These are phyloP conservation scores for Nitzschia palea DNA, from an alignment of 108 stramenopile species.

Conservation along the genomic window DNA sequence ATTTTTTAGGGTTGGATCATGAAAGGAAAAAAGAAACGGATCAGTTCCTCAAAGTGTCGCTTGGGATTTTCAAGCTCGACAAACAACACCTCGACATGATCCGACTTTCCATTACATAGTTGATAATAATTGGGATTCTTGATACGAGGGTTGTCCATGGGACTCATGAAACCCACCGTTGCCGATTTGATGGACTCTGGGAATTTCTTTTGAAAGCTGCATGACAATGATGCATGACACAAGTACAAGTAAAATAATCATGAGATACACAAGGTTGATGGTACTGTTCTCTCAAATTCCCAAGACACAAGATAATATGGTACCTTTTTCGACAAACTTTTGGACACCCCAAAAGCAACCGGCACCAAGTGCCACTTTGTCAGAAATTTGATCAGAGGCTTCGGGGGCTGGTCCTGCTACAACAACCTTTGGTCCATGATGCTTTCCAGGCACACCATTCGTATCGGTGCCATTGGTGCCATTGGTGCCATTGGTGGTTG, in stretches of 20 bases:
- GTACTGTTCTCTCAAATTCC: too few relatives aligned
- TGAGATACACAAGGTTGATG: too few relatives aligned
- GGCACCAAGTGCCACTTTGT: constrained; percentile 1
- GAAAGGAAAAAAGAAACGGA: constrained; percentile 68
- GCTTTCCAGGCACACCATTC: too few relatives aligned
- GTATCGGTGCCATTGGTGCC: too few relatives aligned
- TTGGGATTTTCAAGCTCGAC: constrained; percentile 43
- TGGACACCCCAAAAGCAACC: constrained; percentile 73
- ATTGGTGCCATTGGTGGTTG: too few relatives aligned
- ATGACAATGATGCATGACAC: too few relatives aligned
- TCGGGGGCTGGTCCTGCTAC: too few relatives aligned
- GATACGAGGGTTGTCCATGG: constrained; percentile 16
- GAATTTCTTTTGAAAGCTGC: constrained; percentile 56
- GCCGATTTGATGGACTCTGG: constrained; percentile 35
- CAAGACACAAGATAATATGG: too few relatives aligned
- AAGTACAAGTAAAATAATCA: too few relatives aligned
- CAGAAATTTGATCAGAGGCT: too few relatives aligned
- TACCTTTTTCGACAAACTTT: constrained; percentile 49
- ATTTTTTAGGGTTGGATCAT: constrained; percentile 74
- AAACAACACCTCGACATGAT: constrained; percentile 58
- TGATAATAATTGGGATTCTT: constrained; percentile 52
- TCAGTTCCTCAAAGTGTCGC: constrained; percentile 45
- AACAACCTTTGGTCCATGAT: too few relatives aligned
- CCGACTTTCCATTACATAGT: constrained; percentile 51
- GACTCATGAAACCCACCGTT: constrained; percentile 60